phyloP scores from a whole-genome alignment of 345 rosid species.

The Pelargonium nanum region DNA sequence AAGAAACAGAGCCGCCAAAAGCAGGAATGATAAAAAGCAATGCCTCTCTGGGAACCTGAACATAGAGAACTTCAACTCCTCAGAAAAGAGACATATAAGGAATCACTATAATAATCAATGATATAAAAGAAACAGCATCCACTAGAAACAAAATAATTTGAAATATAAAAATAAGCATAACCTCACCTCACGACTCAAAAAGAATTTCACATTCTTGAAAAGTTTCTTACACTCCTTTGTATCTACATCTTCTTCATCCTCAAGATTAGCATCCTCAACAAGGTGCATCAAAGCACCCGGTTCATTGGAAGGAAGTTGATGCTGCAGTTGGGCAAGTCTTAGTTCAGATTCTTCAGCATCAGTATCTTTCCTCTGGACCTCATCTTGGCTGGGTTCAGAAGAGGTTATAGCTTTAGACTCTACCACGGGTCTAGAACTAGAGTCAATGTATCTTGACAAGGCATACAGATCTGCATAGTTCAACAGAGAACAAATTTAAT shows the following conservation, averaged over 20 bases:
- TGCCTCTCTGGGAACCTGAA: conserved; percentile 92
- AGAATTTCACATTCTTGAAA: conserved; percentile 63
- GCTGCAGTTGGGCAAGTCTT: conserved; percentile 92
- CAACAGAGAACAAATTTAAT: conserved; percentile 1
- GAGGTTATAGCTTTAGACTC: conserved; percentile 32
- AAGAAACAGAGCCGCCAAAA: conserved; percentile 87
- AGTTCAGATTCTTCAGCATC: conserved; percentile 54
- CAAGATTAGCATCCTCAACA: conserved; percentile 47
- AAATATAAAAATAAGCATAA: not conserved
- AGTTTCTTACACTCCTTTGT: conserved; percentile 67
- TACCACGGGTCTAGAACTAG: conserved; percentile 33
- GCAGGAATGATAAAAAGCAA: conserved; percentile 83
- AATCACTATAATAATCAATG: not conserved
- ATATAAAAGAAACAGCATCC: not conserved
- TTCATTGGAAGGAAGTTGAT: conserved; percentile 85
- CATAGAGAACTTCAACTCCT: conserved; percentile 1
- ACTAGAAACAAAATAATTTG: conserved; percentile 1
- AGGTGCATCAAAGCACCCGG: conserved; percentile 92
- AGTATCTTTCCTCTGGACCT: conserved; percentile 18
- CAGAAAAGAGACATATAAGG: not conserved
- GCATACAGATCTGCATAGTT: conserved; percentile 78
- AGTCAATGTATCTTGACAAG: conserved; percentile 62
- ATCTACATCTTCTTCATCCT: conserved; percentile 83
- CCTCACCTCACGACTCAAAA: conserved; percentile 92
- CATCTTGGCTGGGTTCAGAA: conserved; percentile 31